Conservation (phyloP, 345 rosid species). For the Gynandropsis gynandra region DNA sequence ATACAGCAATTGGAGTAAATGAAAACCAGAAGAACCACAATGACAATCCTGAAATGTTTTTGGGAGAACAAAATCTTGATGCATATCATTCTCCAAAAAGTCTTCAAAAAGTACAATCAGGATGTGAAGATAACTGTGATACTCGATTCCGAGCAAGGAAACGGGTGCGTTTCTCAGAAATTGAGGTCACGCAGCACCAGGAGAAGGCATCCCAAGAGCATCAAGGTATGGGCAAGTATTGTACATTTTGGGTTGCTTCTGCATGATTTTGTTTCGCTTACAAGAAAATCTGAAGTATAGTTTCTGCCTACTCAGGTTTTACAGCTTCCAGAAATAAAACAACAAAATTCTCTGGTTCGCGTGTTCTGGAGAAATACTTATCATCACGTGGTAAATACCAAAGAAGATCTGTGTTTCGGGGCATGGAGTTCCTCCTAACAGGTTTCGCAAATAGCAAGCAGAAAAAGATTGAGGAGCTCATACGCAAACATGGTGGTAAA, state of each 20-base stretch:
- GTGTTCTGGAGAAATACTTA: constrained; percentile 18
- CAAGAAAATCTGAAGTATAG: neutral
- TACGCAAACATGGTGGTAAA: constrained; percentile 47
- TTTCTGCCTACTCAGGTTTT: constrained; percentile 17
- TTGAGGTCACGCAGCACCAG: constrained; percentile 23
- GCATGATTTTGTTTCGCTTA: neutral
- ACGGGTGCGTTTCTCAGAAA: constrained; percentile 36
- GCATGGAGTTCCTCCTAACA: constrained; percentile 46
- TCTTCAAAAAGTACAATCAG: constrained; percentile 18
- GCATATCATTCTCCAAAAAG: constrained; percentile 17
- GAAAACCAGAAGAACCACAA: constrained; percentile 20
- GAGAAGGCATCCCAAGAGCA: constrained; percentile 17
- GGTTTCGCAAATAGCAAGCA: constrained; percentile 52
- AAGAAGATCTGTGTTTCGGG: constrained; percentile 36
- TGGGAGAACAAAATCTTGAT: constrained; percentile 22
- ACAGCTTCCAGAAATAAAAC: constrained; percentile 24
- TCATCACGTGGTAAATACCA: constrained; percentile 14
- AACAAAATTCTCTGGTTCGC: constrained; percentile 17
- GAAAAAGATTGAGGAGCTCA: constrained; percentile 39
- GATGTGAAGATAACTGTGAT: neutral
- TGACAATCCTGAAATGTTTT: constrained; percentile 10
- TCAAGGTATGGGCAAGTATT: constrained; percentile 13
- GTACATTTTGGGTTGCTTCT: constrained; percentile 20
- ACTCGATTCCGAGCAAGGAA: constrained; percentile 26
- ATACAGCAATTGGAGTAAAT: constrained; percentile 9